Percentiles rank a stretch among this genome's conserved stretches.
These are phyloP conservation scores for Penicillium sp. DNA, from an alignment of 2,329 filamentous ascomycete species.

Conservation along the genomic window DNA sequence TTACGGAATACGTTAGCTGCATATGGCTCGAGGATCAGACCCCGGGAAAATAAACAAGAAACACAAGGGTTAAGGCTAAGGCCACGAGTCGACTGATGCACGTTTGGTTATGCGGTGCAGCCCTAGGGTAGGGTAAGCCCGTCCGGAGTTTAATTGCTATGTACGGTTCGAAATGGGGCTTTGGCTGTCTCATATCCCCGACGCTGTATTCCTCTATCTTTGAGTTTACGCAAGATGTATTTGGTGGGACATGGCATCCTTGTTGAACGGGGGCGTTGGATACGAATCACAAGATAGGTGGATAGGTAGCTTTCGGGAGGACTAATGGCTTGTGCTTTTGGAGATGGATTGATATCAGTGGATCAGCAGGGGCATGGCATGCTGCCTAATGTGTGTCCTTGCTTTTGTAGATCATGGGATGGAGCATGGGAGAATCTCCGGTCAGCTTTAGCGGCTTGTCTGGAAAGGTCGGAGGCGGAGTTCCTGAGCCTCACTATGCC, in stretches of 20 bases:
- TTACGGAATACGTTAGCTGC: background rate
- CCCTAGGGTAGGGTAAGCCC: constrained; percentile 1
- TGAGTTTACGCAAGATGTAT: background rate
- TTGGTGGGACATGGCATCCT: background rate
- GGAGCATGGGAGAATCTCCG: background rate
- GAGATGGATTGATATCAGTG: background rate
- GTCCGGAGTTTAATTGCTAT: background rate
- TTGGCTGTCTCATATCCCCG: background rate
- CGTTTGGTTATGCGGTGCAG: background rate
- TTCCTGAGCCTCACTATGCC: background rate
- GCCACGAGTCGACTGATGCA: background rate
- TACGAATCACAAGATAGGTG: background rate
- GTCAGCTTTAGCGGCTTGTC: background rate
- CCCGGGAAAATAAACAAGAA: background rate
- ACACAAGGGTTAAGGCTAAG: background rate
- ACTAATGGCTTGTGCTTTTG: background rate
- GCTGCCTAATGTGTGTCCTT: background rate
- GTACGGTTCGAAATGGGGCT: constrained; percentile 1
- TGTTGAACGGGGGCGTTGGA: background rate
- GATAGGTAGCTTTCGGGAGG: background rate
- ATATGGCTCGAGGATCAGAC: background rate
- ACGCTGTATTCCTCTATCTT: constrained; percentile 1
- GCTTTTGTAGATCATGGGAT: background rate
- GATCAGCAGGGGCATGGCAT: constrained; percentile 4
- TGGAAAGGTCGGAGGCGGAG: background rate